Evolutionary conservation across 257 asterid genomes (phyloP), one percentile per base, ranked within the genome.

Genomic region (Jacaranda mimosifolia): DNA sequence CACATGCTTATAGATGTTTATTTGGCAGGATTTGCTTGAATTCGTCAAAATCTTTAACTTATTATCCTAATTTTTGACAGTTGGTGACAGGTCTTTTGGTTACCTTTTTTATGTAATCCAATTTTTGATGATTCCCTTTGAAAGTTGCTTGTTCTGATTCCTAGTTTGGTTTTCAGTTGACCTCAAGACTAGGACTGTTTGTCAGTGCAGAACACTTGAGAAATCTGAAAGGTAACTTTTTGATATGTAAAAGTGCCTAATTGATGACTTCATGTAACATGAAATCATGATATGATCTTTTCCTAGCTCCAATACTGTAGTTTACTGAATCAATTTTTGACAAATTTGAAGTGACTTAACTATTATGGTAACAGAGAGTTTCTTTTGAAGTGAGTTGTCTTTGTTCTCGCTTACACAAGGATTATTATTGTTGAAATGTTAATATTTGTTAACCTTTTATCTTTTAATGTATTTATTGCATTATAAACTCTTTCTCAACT

Each of bases 201-300:
- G 80, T 55, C 79, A 64, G 74, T 60, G 35, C 82, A 55, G 76
- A 77, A 82, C 74, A 62, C 68, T 79, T 74, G 75, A 70, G 81
- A 38, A 81, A 68, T 68, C 63, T 58, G 69, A 87, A 73, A 92
- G 94, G 98, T 94, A 82, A 66, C 80, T 77, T 83, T 52, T 46
- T 4, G 42, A 26, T 26, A 26, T 26, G 32, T 26, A 26, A 4
- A 58, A 11, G 19, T 35, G 15, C 64, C 75, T 63, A 45, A 77
- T 9, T 62, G 48, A 59, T 51, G 14, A 59, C 42, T 49, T 43
- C 43, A 51, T 63, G 13, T 53, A 68, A 48, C 32, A 35, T 78
- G 58, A 5, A 55, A 78, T 65, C 57, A 48, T 46, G 21, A 10
- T 45, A 9, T 21, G 48, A 36, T 66, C 64, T 12, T 15, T 72